These are phyloP conservation scores for Beauveria caledonica DNA, from an alignment of 2,329 filamentous ascomycete species.

Conservation along the genomic window DNA sequence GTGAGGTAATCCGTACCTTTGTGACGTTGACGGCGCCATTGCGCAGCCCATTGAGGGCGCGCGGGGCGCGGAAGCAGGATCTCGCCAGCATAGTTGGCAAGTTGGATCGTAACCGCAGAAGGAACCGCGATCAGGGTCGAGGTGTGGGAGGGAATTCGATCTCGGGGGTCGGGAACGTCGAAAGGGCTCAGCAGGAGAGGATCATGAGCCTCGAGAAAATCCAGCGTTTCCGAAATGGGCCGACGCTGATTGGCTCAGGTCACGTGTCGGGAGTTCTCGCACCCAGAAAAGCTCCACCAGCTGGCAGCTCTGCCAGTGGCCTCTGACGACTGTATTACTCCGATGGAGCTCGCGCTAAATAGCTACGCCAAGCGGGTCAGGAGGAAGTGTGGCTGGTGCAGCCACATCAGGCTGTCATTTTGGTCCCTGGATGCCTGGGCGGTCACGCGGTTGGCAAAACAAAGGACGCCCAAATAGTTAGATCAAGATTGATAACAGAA, in stretches of 20 bases:
- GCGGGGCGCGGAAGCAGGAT: slow-evolving; percentile 82
- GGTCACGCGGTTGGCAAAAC: too few species aligned
- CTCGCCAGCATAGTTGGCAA: slow-evolving; percentile 80
- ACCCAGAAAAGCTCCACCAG: neutral
- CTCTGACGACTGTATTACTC: neutral
- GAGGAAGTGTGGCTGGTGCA: too few species aligned
- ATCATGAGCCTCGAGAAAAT: slow-evolving; percentile 32
- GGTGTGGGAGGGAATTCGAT: slow-evolving; percentile 23
- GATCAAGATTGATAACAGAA: too few species aligned
- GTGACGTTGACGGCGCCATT: slow-evolving; percentile 63
- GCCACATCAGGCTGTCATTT: too few species aligned
- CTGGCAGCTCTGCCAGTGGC: neutral
- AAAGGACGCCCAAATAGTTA: too few species aligned
- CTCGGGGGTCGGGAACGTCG: slow-evolving; percentile 28
- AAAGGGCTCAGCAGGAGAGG: slow-evolving; percentile 31
- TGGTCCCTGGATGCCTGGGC: too few species aligned
- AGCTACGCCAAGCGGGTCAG: neutral
- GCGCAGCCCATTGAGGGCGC: slow-evolving; percentile 71
- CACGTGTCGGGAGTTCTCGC: slow-evolving; percentile 23
- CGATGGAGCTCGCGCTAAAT: neutral
- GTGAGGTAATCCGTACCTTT: slow-evolving; percentile 51
- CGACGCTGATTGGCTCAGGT: slow-evolving; percentile 32
- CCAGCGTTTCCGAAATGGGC: slow-evolving; percentile 35
- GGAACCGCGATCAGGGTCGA: slow-evolving; percentile 30
- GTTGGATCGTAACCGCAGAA: slow-evolving; percentile 30